Conservation (phyloP, 495 filamentous ascomycete species). For the Chaetomium tenue region DNA sequence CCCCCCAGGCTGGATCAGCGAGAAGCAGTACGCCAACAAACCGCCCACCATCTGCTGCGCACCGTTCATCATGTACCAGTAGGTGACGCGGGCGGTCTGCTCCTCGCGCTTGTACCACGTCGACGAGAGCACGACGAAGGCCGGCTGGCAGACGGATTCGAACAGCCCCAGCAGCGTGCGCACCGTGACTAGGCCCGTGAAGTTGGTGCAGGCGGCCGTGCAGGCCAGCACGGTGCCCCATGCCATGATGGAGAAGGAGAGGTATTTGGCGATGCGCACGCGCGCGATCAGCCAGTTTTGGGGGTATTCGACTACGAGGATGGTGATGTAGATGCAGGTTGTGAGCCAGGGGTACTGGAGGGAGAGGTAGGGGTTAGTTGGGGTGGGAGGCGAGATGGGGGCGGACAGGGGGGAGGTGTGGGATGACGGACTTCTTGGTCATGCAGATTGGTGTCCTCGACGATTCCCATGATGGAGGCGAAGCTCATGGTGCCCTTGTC, state of each 20-base stretch:
- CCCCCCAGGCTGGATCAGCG: slow-evolving; percentile 43
- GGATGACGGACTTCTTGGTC: slow-evolving; percentile 46
- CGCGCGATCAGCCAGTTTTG: slow-evolving; percentile 54
- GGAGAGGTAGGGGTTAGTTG: background rate
- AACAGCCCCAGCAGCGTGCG: slow-evolving; percentile 66
- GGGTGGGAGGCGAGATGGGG: background rate
- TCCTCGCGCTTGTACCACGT: slow-evolving; percentile 74
- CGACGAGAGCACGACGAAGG: slow-evolving; percentile 60
- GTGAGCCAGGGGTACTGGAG: slow-evolving; percentile 51
- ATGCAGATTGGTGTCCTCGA: slow-evolving; percentile 51
- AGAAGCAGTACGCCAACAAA: slow-evolving; percentile 57
- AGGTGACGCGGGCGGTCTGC: slow-evolving; percentile 62
- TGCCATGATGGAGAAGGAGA: slow-evolving; percentile 59
- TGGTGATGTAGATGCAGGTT: slow-evolving; percentile 55
- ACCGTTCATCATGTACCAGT: slow-evolving; percentile 73
- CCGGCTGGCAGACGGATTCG: slow-evolving; percentile 64
- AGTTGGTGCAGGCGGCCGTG: slow-evolving; percentile 59
- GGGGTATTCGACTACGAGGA: slow-evolving; percentile 55
- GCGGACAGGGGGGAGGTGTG: background rate
- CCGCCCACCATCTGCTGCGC: slow-evolving; percentile 57
- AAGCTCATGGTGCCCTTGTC: slow-evolving; percentile 71
- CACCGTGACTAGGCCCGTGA: slow-evolving; percentile 54
- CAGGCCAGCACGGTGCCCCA: slow-evolving; percentile 59
- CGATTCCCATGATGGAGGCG: slow-evolving; percentile 67
- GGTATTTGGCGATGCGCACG: slow-evolving; percentile 56